A percentile compares a stretch with the other conserved stretches of the same genome.
These are phyloP conservation scores for Aeminium ludgeri DNA, from an alignment of 495 filamentous ascomycete species.

Conservation along the genomic window DNA sequence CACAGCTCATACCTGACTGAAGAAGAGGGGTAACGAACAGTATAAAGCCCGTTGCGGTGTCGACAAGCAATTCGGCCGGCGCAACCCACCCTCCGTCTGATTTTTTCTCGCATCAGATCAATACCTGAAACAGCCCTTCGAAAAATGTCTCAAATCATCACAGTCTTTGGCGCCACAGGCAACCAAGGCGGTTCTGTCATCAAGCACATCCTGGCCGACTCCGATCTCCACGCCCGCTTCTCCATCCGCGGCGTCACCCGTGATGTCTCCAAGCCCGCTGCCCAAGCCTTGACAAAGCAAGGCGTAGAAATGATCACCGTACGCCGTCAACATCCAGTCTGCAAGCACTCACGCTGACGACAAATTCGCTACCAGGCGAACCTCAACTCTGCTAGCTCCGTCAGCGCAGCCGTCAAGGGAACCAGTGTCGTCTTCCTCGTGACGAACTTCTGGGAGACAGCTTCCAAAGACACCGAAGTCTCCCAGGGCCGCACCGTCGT, in stretches of 20 bases:
- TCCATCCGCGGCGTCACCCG: constrained; percentile 41
- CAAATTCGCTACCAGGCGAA: too few relatives aligned
- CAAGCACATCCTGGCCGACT: constrained; percentile 31
- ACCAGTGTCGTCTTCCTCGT: constrained; percentile 39
- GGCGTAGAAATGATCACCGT: constrained; percentile 26
- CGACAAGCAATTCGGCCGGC: too few relatives aligned
- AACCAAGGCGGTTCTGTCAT: constrained; percentile 44
- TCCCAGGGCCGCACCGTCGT: constrained; percentile 41
- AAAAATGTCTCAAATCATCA: constrained; percentile 28
- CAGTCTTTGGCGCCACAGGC: constrained; percentile 47
- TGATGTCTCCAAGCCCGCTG: constrained; percentile 30
- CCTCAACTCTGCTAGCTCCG: constrained; percentile 30
- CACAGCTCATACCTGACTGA: too few relatives aligned
- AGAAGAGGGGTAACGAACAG: too few relatives aligned
- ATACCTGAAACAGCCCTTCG: too few relatives aligned
- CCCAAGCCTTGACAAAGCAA: constrained; percentile 24
- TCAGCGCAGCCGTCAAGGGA: constrained; percentile 35
- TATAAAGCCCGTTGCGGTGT: too few relatives aligned
- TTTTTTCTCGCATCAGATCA: too few relatives aligned
- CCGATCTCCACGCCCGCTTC: constrained; percentile 32
- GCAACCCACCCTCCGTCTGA: too few relatives aligned
- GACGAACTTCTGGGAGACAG: constrained; percentile 36
- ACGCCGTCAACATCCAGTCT: too few relatives aligned
- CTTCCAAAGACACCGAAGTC: constrained; percentile 33
- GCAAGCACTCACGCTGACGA: too few relatives aligned